Conservation (phyloP, 148 eudicot species). For the Polygonum maritimum region DNA sequence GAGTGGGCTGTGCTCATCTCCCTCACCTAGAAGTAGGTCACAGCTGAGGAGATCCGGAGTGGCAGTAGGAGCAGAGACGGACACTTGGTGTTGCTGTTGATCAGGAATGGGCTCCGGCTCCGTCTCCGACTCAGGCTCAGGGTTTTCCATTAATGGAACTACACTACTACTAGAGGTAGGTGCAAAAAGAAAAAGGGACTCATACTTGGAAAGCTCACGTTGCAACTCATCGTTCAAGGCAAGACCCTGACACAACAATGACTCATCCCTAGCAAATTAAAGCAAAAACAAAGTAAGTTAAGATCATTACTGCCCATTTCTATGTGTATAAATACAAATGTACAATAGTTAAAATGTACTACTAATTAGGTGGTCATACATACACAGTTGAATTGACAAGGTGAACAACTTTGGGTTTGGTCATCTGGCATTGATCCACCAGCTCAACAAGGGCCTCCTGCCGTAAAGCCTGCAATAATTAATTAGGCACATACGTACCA, state of each 20-base stretch:
- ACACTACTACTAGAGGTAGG: slow-evolving; percentile 31
- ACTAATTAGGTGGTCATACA: not conserved
- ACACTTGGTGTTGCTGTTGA: slow-evolving; percentile 36
- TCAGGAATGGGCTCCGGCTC: slow-evolving; percentile 32
- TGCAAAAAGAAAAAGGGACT: slow-evolving; percentile 41
- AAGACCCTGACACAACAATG: slow-evolving; percentile 68
- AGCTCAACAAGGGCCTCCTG: slow-evolving; percentile 91
- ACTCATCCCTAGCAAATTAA: slow-evolving; percentile 66
- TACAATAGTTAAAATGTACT: no score
- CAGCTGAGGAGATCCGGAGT: slow-evolving; percentile 70
- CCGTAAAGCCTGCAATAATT: slow-evolving; percentile 59
- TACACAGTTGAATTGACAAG: slow-evolving; percentile 96
- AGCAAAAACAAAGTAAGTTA: no score
- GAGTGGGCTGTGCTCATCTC: slow-evolving; percentile 60
- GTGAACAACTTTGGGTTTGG: slow-evolving; percentile 86
- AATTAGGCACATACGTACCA: no score
- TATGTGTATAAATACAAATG: no score
- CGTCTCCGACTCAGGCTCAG: slow-evolving; percentile 10
- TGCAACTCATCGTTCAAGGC: slow-evolving; percentile 77
- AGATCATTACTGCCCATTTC: no score
- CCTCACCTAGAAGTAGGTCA: slow-evolving; percentile 30
- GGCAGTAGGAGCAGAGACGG: slow-evolving; percentile 35
- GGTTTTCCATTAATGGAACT: slow-evolving; percentile 21
- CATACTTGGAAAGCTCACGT: slow-evolving; percentile 80
- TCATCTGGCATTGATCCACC: slow-evolving; percentile 82